Evolutionary conservation across 148 eudicot genomes (phyloP), one percentile per base, ranked within the genome.

Genomic region (Cornus kousa): DNA sequence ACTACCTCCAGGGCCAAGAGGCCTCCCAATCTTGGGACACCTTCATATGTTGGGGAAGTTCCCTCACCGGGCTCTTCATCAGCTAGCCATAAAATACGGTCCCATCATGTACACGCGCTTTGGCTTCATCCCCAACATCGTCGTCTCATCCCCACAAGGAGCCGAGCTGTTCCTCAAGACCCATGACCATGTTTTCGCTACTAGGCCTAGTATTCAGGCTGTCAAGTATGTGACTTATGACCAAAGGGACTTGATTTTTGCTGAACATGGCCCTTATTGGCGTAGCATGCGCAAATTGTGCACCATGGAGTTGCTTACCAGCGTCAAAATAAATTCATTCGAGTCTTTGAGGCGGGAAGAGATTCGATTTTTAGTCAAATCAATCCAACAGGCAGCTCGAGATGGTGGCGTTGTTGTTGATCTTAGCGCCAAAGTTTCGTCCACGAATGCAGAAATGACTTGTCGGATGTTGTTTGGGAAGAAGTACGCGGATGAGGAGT

Each of bases 381-480:
- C 43, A 7, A 39, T 39, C 43, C 5, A 39, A 39, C 43, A 4
- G 43, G 43, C 43, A 39, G 43, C 43, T 4, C 5, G 2, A 7
- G 43, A 39, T 4, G 43, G 43, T 39, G 43, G 43, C 43, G 0
- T 7, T 7, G 7, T 39, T 39, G 43, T 39, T 39, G 43, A 39
- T 39, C 43, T 39, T 39, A 39, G 43, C 7, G 43, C 43, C 43
- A 39, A 7, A 39, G 43, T 7, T 39, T 39, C 43, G 2, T 39
- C 43, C 43, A 59, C 64, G 5, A 59, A 0, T 59, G 64, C 64
- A 12, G 64, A 59, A 3, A 59, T 59, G 19, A 59, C 64, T 19
- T 59, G 64, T 19, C 6, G 35, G 80, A 70, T 70, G 80, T 24
- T 78, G 2, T 70, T 70, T n/a, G 80, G 80, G 35, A 70, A 31